phyloP scores from a whole-genome alignment of 1,284 basidiomycete genomes.

The Ganoderma lucidum region DNA sequence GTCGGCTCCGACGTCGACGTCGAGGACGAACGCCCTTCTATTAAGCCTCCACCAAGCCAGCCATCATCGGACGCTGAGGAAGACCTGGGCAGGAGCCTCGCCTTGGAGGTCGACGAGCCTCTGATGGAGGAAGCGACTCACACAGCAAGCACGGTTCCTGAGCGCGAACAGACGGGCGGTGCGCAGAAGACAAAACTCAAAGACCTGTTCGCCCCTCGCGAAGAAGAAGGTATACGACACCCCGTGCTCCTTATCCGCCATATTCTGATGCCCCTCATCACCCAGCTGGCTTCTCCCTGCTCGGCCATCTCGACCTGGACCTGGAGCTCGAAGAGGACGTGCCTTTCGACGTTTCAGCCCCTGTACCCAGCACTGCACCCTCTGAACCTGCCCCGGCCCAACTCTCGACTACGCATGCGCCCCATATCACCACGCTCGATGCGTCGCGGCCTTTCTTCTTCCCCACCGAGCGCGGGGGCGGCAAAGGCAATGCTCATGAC shows the following conservation, averaged over 20 bases:
- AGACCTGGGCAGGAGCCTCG: conserved; percentile 29
- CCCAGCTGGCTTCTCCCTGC: conserved; percentile 66
- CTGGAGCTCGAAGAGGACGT: conserved; percentile 66
- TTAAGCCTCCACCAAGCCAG: conserved; percentile 14
- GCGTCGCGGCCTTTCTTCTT: conserved; percentile 69
- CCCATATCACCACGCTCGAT: conserved; percentile 49
- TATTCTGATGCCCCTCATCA: conserved; percentile 4
- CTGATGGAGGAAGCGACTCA: conserved; percentile 13
- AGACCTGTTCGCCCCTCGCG: conserved; percentile 72
- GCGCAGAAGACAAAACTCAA: conserved; percentile 54
- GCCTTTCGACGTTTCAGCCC: conserved; percentile 26
- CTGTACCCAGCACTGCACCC: conserved; percentile 33
- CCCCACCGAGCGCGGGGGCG: conserved; percentile 43
- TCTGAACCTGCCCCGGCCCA: conserved; percentile 21
- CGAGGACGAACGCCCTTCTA: conserved; percentile 44
- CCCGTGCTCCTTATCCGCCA: background rate
- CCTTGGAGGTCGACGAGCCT: conserved; percentile 27
- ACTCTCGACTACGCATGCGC: conserved; percentile 19
- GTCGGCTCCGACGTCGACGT: conserved; percentile 58
- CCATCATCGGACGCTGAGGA: conserved; percentile 42
- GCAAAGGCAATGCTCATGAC: conserved; percentile 51
- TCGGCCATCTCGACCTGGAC: conserved; percentile 66
- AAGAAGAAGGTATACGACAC: conserved; percentile 61
- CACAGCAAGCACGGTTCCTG: conserved; percentile 5
- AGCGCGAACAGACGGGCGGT: background rate